Conservation (phyloP, 805 yeast species). For the Kodamaea neixiangensis region DNA sequence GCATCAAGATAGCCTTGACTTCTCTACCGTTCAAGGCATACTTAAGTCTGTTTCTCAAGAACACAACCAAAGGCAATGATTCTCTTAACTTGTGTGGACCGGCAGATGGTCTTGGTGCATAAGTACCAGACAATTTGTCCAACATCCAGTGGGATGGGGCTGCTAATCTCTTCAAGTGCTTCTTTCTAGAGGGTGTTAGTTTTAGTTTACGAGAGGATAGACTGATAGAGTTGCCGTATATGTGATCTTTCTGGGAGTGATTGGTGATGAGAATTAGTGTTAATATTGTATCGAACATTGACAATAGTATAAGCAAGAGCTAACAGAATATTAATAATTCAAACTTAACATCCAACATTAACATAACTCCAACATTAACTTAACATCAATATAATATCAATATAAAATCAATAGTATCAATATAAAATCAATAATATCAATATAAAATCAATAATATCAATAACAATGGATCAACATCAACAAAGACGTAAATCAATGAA, state of each 20-base stretch:
- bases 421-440: neutral
- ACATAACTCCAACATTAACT: neutral
- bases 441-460: neutral
- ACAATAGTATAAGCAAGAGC: too few species aligned
- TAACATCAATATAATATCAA: neutral
- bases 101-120: constrained; percentile 99
- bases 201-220: neutral
- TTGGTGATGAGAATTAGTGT: neutral
- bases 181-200: constrained; percentile 66
- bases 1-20: constrained; percentile 37
- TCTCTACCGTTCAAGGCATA: constrained; percentile 37
- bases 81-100: constrained; percentile 69
- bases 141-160: constrained; percentile 99
- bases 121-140: constrained; percentile 99
- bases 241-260: neutral
- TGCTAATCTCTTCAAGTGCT: constrained; percentile 99
- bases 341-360: neutral
- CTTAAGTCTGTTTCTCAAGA: constrained; percentile 38
- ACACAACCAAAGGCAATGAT: constrained; percentile 33
- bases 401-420: neutral
- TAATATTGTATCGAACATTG: too few species aligned
- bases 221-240: constrained; percentile 1
- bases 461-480: too few species aligned
- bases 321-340: too few species aligned
- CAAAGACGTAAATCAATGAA: neutral